phyloP scores from a whole-genome alignment of 768 basidiomycete species.

The Holtermannia corniformis region DNA sequence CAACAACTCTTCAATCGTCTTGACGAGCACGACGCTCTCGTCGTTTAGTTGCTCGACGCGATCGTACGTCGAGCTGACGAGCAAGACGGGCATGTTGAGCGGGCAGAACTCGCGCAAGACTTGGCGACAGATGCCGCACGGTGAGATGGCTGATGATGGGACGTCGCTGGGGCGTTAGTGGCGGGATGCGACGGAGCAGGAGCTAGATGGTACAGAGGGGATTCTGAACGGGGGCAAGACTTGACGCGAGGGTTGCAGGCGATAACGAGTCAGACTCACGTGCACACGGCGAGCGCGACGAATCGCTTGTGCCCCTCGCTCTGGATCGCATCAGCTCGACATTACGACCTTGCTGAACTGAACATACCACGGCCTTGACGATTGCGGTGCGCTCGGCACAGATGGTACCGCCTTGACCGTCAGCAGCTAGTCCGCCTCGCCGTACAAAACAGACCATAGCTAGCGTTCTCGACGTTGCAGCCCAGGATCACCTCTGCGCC shows the following conservation, averaged over 20 bases:
- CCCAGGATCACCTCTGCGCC: conserved; percentile 65
- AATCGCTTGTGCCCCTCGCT: conserved; percentile 69
- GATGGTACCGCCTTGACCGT: conserved; percentile 64
- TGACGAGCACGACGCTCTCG: conserved; percentile 46
- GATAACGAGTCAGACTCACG: no score
- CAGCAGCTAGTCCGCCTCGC: background rate
- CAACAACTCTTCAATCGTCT: conserved; percentile 62
- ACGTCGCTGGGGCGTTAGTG: conserved; percentile 53
- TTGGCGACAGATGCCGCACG: conserved; percentile 92
- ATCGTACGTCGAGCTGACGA: conserved; percentile 31
- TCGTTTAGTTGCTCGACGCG: conserved; percentile 5
- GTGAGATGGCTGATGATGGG: conserved; percentile 53
- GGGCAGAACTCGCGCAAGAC: conserved; percentile 45
- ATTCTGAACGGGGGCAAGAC: no score
- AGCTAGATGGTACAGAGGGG: background rate
- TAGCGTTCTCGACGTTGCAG: conserved; percentile 88
- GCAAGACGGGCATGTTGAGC: conserved; percentile 45
- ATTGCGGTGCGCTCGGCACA: conserved; percentile 93
- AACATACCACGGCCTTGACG: conserved; percentile 80
- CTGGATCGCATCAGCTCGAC: conserved; percentile 43
- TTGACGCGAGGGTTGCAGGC: no score
- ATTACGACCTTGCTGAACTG: background rate
- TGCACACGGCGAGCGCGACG: conserved; percentile 66
- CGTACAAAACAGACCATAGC: conserved; percentile 54
- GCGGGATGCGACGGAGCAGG: background rate